Conservation (phyloP, 1,139 yeast species). For the Barnettozyma hawaiiensis region DNA sequence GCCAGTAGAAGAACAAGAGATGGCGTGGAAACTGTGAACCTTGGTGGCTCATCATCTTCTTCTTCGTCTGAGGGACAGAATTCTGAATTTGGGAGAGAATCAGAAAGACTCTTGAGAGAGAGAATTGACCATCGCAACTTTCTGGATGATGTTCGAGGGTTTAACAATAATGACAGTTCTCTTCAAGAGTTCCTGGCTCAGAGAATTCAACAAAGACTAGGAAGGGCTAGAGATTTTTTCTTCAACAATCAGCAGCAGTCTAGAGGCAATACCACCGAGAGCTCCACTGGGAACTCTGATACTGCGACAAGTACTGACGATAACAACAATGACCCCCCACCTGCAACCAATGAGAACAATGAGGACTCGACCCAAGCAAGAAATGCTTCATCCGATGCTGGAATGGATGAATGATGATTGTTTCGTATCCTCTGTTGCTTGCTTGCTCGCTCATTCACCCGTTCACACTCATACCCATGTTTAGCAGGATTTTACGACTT, state of each 20-base stretch:
- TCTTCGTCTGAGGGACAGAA: not conserved
- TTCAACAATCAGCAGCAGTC: not conserved
- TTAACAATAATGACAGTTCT: not conserved
- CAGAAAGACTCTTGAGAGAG: slow-evolving; percentile 16
- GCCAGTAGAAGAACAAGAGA: slow-evolving; percentile 44
- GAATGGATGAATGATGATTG: not conserved
- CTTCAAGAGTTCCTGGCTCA: slow-evolving; percentile 4
- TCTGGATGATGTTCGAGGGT: not conserved
- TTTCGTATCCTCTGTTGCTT: not conserved
- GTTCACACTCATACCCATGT: too few relatives aligned
- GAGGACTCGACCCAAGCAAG: not conserved
- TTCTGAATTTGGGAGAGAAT: slow-evolving; percentile 13
- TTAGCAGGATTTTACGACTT: not conserved
- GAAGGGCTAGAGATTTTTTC: slow-evolving; percentile 2
- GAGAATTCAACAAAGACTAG: slow-evolving; percentile 6
- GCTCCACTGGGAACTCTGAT: not conserved
- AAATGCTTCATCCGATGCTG: not conserved
- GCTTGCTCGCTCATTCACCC: too few relatives aligned
- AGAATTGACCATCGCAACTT: slow-evolving; percentile 10
- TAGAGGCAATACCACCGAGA: not conserved
- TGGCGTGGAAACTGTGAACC: slow-evolving; percentile 41
- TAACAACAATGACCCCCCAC: not conserved
- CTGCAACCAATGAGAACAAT: not conserved
- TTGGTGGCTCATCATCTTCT: slow-evolving; percentile 7
- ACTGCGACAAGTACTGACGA: not conserved